Evolutionary conservation across 257 asterid species (phyloP), one percentile per base, ranked within the genome.

Genomic region (Haberlea rhodopensis): DNA sequence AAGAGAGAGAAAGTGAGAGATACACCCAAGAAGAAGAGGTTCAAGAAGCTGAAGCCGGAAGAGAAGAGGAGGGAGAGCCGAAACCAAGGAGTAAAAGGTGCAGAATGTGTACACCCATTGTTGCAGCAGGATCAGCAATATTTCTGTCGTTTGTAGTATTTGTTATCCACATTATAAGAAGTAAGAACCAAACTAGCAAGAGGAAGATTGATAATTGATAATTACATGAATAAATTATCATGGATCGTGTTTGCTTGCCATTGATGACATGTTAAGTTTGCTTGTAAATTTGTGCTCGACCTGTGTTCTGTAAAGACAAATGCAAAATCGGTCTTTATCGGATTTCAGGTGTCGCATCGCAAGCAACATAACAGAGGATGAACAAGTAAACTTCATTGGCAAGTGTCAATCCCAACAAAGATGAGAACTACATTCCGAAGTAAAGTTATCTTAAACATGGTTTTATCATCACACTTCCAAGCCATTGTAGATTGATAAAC

Each of bases 41-140:
- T 62, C 58, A 15, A 31, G 84, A 60, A 31, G 70, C 48, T 15
- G 72, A 69, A 32, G 20, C 37, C 1, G 57, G 68, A 53, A 63
- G 49, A 53, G 31, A 8, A 18, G 65, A 65, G 16, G 71, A 67
- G 64, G 76, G 54, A 55, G 63, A 58, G 8, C 65, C 29, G 21
- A 46, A 34, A 40, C 37, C 63, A 3, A 31, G 62, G 8, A 66
- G 16, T 23, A 75, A 62, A 63, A 63, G 71, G 68, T 74, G 70
- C 67, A 83, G 75, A 57, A 32, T 83, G 56, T 91, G 88, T 70
- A 65, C 72, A 16, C 95, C 96, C 0, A 26, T 82, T 29, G 78
- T 91, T 26, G 92, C 90, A n/a, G 92, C 90, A n/a, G 94, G 98
- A 69, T 91, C 98, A 5, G 82, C 95, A 7, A 27, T 89, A 60